phyloP scores from a whole-genome alignment of 495 filamentous ascomycete genomes.

The Talaromyces proteolyticus region DNA sequence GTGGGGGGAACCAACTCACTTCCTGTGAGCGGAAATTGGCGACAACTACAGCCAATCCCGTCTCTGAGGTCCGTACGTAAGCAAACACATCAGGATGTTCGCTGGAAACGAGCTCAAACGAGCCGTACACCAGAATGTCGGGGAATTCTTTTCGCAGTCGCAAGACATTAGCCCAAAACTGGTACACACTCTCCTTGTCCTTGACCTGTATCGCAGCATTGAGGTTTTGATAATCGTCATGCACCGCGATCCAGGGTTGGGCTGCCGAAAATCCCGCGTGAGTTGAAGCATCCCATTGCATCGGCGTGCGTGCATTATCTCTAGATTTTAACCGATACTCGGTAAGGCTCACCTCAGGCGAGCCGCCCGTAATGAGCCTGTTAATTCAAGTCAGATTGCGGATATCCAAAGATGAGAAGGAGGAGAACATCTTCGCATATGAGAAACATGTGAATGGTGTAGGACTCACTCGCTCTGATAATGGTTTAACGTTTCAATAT shows the following conservation, averaged over 20 bases:
- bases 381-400: background rate
- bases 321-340: conserved; percentile 26
- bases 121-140: conserved; percentile 48
- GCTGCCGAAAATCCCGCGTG: conserved; percentile 37
- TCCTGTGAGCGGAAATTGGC: background rate
- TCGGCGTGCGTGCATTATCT: conserved; percentile 42
- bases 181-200: conserved; percentile 26
- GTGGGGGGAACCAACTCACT: background rate
- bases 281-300: conserved; percentile 33
- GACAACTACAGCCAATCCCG: background rate
- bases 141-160: conserved; percentile 36
- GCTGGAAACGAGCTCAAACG: conserved; percentile 24
- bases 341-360: conserved; percentile 9
- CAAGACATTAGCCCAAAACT: conserved; percentile 41
- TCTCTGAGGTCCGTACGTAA: background rate
- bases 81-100: conserved; percentile 1
- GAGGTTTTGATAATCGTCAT: conserved; percentile 34
- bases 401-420: background rate
- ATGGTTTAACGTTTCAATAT: conserved; percentile 60
- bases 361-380: background rate
- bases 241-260: conserved; percentile 46
- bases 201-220: conserved; percentile 34
- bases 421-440: background rate
- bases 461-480: conserved; percentile 32
- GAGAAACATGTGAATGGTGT: background rate